Evolutionary conservation across 768 basidiomycete species (phyloP), one percentile per base, ranked within the genome.

Genomic region (Podaxis carcinomalis): DNA sequence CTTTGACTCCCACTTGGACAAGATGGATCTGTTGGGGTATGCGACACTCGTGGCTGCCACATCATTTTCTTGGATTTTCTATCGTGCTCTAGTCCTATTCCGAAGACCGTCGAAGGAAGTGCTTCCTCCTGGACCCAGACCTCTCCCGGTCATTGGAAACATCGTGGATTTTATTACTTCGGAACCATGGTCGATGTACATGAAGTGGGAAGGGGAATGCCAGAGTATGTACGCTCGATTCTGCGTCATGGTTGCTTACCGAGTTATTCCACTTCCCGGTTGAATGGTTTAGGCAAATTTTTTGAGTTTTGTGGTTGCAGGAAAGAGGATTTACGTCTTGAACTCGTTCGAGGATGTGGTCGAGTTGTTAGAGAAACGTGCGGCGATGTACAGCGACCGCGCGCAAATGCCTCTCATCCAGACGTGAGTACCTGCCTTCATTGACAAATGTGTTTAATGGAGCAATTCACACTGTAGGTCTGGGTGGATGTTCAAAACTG

Each of bases 401-500:
- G 5, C 50, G 2, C 35, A 27, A 3, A 28, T 59, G 13, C 57
- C 57, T 21, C 37, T 59, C 7, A n/a, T 59, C 21, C 27, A 36
- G 36, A 61, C 50, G 37, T 44, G 53, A 56, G 32, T 35, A 19
- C 36, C 28, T 7, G 9, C 9, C 28, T 32, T 32, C 2, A 52
- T 14, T 52, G 13, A 49, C 23, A 11, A 27, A 10, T 25, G 19
- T 19, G 13, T 5, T 49, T 49, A 25, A 13, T 6, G 21, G 0
- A 6, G 23, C 7, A 11, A 21, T 10, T 10, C 23, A 21, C 14
- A 4, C 19, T 25, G 21, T 49, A 59, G 57, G 50, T 28, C 50
- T n/a, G 51, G 50, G 1, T 59, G 57, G 57, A 59, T 50, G 19
- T 59, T 59, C 37, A 59, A 59, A 27, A 59, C 57, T 1, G 50